Evolutionary conservation across 2,329 filamentous ascomycete species (phyloP), one percentile per base, ranked within the genome.

Genomic region (Cladophialophora yegresii): DNA sequence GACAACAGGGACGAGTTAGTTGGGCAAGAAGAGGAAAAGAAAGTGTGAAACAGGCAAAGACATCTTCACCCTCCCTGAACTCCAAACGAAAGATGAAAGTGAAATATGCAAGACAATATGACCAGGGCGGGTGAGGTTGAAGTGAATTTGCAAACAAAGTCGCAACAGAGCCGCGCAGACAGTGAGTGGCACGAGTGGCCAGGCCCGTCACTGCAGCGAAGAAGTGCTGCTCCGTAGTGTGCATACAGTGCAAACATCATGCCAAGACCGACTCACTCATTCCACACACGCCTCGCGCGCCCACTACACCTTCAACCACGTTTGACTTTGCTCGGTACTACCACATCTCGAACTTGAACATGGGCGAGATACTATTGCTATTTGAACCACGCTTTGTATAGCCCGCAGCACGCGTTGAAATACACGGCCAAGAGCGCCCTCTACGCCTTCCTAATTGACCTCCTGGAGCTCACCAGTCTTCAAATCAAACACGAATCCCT

Each of bases 61-160:
- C 66, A 68, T 68, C 61, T 61, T 64, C 66, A 62, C 61, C 63
- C 54, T 64, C 66, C 63, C 63, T 58, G 64, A 68, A 66, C 64
- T 66, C 66, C 64, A 63, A 68, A 63, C 58, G 60, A 64, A 64
- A 66, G 66, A 64, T 63, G 58, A 65, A 49, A 54, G 51, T 59
- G 61, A 63, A 66, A 58, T 30, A 64, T 58, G 54, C 61, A 64
- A 57, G 58, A 61, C 64, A 43, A 56, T 58, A 63, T 54, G 55
- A 57, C 36, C 30, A 51, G 58, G 33, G 57, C 28, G 47, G 22
- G 33, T 58, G 54, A 40, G 22, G 55, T 53, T 62, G 61, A 63
- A 53, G 58, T 43, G 49, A 62, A 58, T 61, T 50, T 50, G 33
- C 53, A 23, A 64, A 58, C 51, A 22, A 22, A 40, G 22, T 33